These are phyloP conservation scores for Microbotryum scabiosae DNA, from an alignment of 1,284 basidiomycete species.

Conservation along the genomic window DNA sequence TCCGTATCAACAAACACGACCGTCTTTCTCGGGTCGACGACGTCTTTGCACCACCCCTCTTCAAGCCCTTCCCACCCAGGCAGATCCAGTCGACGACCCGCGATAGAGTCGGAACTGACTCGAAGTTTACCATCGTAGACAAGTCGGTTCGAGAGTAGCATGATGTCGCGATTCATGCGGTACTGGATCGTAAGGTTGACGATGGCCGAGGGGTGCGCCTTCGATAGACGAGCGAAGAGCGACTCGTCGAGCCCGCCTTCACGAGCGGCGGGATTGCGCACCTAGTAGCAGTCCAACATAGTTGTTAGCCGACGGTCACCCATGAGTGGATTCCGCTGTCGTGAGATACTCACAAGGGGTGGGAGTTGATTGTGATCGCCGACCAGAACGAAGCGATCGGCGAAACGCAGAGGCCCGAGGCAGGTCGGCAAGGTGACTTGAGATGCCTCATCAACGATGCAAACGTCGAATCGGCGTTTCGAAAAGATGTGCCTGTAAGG, in stretches of 20 bases:
- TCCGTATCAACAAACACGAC: constrained; percentile 94
- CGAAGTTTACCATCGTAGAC: constrained; percentile 72
- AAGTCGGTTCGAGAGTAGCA: constrained; percentile 81
- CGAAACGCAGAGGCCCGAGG: constrained; percentile 81
- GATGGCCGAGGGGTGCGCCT: constrained; percentile 73
- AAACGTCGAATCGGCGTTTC: constrained; percentile 83
- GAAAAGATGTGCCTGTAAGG: constrained; percentile 65
- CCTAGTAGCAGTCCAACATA: constrained; percentile 46
- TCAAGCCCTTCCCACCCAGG: constrained; percentile 39
- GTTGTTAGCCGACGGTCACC: not conserved
- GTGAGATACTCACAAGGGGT: constrained; percentile 57
- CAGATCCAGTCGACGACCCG: constrained; percentile 53
- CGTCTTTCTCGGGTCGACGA: constrained; percentile 66
- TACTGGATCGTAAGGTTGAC: constrained; percentile 81
- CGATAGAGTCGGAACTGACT: constrained; percentile 68
- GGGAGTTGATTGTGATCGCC: constrained; percentile 97
- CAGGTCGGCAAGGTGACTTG: constrained; percentile 96
- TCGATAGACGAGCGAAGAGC: constrained; percentile 78
- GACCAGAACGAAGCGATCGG: constrained; percentile 84
- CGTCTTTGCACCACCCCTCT: constrained; percentile 54
- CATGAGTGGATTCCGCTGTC: not conserved
- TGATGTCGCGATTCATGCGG: constrained; percentile 95
- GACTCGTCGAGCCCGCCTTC: constrained; percentile 80
- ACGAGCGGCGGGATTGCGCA: constrained; percentile 68
- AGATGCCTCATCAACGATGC: constrained; percentile 96